These are phyloP conservation scores for Coemansia asiatica DNA, from an alignment of 192 early-diverging fungal species.

Conservation along the genomic window DNA sequence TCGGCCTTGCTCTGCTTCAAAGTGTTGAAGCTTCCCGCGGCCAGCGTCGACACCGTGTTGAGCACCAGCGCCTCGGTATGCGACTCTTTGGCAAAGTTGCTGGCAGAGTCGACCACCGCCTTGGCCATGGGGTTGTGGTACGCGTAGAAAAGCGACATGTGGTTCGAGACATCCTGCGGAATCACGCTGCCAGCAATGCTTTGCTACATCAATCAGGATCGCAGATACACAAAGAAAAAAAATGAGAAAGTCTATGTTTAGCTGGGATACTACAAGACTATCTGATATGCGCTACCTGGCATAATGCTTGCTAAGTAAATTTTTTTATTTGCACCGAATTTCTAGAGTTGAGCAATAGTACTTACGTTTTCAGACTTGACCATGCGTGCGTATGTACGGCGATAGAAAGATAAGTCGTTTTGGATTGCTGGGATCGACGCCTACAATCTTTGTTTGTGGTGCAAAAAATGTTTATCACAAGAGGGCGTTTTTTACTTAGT, in stretches of 20 bases:
- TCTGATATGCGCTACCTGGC: no score
- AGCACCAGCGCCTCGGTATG: constrained; percentile 52
- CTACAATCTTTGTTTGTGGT: constrained; percentile 14
- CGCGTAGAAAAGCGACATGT: constrained; percentile 96
- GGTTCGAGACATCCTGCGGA: constrained; percentile 85
- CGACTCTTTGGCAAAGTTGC: constrained; percentile 66
- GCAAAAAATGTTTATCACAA: neutral
- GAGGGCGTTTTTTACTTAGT: neutral
- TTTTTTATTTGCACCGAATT: neutral
- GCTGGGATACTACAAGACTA: neutral
- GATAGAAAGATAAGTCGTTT: constrained; percentile 98
- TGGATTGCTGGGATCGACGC: constrained; percentile 65
- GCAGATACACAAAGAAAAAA: neutral
- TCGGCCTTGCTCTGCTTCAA: constrained; percentile 65
- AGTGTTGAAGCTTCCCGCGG: constrained; percentile 75
- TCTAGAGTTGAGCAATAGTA: neutral
- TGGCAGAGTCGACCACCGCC: constrained; percentile 79
- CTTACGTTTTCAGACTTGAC: constrained; percentile 64
- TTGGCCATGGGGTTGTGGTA: constrained; percentile 93
- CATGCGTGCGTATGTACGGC: constrained; percentile 82
- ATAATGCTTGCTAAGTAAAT: no score
- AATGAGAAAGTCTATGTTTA: neutral
- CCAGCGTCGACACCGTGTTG: constrained; percentile 74
- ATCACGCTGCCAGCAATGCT: constrained; percentile 65
- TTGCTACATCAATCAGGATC: constrained; percentile 31